A percentile compares a stretch with the other conserved stretches of the same genome.
phyloP scores from a whole-genome alignment of 2,329 filamentous ascomycete genomes.

The Bimuria novae-zelandiae region DNA sequence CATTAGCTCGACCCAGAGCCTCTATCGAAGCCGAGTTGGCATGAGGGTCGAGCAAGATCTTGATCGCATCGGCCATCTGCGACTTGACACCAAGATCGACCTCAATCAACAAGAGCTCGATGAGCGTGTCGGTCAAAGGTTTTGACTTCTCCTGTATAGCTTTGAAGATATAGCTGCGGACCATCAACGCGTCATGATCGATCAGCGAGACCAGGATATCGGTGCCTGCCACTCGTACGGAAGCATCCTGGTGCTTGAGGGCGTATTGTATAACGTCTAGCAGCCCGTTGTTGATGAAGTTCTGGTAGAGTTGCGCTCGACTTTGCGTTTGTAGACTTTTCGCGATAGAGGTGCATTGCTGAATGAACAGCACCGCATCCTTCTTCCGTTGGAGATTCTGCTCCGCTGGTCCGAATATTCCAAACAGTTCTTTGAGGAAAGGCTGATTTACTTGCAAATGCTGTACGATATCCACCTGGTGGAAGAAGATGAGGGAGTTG shows the following conservation, averaged over 20 bases:
- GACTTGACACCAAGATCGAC: slow-evolving; percentile 93
- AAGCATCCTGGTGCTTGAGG: slow-evolving; percentile 80
- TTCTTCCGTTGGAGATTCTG: slow-evolving; percentile 76
- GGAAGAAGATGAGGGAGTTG: slow-evolving; percentile 98
- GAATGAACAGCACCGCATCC: slow-evolving; percentile 93
- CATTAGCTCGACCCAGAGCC: slow-evolving; percentile 63
- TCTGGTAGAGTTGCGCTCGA: slow-evolving; percentile 81
- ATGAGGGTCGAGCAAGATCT: slow-evolving; percentile 82
- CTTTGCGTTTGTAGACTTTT: slow-evolving; percentile 90
- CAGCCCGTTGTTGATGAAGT: slow-evolving; percentile 86
- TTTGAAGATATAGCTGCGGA: slow-evolving; percentile 89
- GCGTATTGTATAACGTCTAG: slow-evolving; percentile 91
- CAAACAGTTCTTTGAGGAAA: slow-evolving; percentile 85
- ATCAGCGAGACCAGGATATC: slow-evolving; percentile 94
- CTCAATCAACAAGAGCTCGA: slow-evolving; percentile 88
- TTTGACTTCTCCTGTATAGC: slow-evolving; percentile 86
- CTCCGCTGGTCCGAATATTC: slow-evolving; percentile 74
- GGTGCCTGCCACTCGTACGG: slow-evolving; percentile 86
- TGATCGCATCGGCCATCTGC: slow-evolving; percentile 93
- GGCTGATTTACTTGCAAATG: slow-evolving; percentile 81
- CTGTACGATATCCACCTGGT: slow-evolving; percentile 96
- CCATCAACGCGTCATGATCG: slow-evolving; percentile 93
- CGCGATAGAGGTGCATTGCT: slow-evolving; percentile 91
- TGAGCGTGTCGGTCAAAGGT: slow-evolving; percentile 87
- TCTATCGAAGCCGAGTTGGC: slow-evolving; percentile 64